phyloP scores from a whole-genome alignment of 2,329 filamentous ascomycete species.

The Sporothrix schenckii region DNA sequence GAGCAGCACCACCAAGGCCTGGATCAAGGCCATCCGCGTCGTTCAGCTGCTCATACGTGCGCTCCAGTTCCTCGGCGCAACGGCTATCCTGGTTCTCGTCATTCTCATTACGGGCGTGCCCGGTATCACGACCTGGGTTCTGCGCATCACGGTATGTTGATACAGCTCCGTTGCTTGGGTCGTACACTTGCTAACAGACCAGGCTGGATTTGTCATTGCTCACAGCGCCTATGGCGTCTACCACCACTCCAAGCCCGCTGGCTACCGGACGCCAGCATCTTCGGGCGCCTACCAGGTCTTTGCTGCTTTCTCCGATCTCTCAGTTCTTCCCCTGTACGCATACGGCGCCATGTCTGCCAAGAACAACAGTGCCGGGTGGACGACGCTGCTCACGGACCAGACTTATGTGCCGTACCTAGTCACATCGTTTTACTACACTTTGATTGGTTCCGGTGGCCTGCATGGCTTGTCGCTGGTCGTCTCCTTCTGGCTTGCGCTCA shows the following conservation, averaged over 20 bases:
- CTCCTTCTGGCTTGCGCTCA: conserved; percentile 72
- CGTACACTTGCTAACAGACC: background rate
- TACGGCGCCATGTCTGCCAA: conserved; percentile 56
- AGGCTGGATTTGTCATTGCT: conserved; percentile 76
- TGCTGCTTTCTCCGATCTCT: conserved; percentile 70
- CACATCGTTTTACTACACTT: conserved; percentile 67
- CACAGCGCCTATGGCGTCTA: conserved; percentile 78
- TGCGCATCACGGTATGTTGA: conserved; percentile 71
- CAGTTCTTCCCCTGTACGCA: conserved; percentile 58
- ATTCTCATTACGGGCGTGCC: conserved; percentile 74
- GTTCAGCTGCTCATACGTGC: conserved; percentile 70
- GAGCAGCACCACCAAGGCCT: conserved; percentile 68
- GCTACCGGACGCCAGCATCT: conserved; percentile 72
- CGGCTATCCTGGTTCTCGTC: conserved; percentile 73
- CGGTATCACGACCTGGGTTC: conserved; percentile 69
- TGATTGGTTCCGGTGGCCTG: conserved; percentile 65
- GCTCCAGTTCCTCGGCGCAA: conserved; percentile 67
- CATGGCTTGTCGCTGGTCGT: conserved; percentile 72
- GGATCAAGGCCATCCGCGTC: conserved; percentile 69
- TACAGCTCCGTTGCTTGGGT: background rate
- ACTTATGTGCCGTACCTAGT: conserved; percentile 62
- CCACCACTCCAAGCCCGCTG: conserved; percentile 72
- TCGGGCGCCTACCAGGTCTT: conserved; percentile 90
- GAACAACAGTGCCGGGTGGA: conserved; percentile 60
- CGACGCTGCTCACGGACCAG: conserved; percentile 65